These are phyloP conservation scores for Thraustotheca clavata DNA, from an alignment of 352 stramenopile genomes.

Conservation along the genomic window DNA sequence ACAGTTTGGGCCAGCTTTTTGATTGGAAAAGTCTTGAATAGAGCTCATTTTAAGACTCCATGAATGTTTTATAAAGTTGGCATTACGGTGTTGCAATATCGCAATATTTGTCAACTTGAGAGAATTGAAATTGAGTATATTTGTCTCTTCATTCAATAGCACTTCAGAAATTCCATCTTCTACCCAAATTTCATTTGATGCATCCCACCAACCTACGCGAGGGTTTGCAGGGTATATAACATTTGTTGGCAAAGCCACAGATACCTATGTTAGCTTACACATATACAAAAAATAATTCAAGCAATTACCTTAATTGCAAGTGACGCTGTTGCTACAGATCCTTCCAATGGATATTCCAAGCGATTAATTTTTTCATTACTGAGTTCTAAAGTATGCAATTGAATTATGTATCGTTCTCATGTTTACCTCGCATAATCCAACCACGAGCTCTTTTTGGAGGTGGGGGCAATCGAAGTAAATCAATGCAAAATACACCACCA, in stretches of 20 bases:
- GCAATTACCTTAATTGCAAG: slow-evolving; percentile 52
- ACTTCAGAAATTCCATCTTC: slow-evolving; percentile 73
- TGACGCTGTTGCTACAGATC: slow-evolving; percentile 55
- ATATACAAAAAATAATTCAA: neutral
- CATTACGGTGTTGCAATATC: slow-evolving; percentile 53
- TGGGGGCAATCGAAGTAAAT: slow-evolving; percentile 55
- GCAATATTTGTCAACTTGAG: slow-evolving; percentile 68
- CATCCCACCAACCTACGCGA: slow-evolving; percentile 65
- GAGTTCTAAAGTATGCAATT: neutral
- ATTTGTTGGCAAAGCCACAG: slow-evolving; percentile 37
- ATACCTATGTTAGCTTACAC: neutral
- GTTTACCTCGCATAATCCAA: slow-evolving; percentile 69
- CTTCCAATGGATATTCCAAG: slow-evolving; percentile 65
- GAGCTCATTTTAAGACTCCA: slow-evolving; percentile 36
- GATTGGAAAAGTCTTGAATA: slow-evolving; percentile 3
- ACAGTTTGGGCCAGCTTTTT: slow-evolving; percentile 9
- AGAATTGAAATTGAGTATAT: slow-evolving; percentile 57
- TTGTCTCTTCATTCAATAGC: slow-evolving; percentile 42
- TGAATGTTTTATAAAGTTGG: slow-evolving; percentile 53
- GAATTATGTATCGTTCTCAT: slow-evolving; percentile 25
- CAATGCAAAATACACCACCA: slow-evolving; percentile 53
- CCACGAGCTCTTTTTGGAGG: slow-evolving; percentile 57
- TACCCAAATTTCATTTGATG: slow-evolving; percentile 39
- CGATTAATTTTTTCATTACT: slow-evolving; percentile 33
- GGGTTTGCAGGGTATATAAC: slow-evolving; percentile 37